Conservation (phyloP, 2,329 filamentous ascomycete genomes). For the Hymenoscyphus occultus region DNA sequence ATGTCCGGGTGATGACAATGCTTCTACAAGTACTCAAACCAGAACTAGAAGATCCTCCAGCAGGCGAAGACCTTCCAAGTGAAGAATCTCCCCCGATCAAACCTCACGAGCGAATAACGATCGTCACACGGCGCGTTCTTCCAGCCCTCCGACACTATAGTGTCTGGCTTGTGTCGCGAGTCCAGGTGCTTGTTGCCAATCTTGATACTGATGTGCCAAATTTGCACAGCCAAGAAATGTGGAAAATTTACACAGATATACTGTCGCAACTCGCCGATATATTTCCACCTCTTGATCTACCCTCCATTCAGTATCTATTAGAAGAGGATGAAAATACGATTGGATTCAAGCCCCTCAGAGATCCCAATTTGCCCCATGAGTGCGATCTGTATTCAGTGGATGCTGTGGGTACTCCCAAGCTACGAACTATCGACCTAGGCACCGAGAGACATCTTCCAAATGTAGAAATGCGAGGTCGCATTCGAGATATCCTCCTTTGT, state of each 20-base stretch:
- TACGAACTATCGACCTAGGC: conserved; percentile 43
- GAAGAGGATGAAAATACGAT: conserved; percentile 66
- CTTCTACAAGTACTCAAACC: conserved; percentile 67
- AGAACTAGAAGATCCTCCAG: conserved; percentile 57
- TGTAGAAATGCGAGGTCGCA: conserved; percentile 64
- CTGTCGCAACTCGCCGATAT: conserved; percentile 56
- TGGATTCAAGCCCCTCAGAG: conserved; percentile 58
- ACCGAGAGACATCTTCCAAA: conserved; percentile 54
- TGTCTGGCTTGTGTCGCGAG: conserved; percentile 61
- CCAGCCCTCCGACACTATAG: conserved; percentile 66
- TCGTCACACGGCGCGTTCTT: conserved; percentile 57
- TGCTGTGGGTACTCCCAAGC: conserved; percentile 44
- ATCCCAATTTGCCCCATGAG: conserved; percentile 46
- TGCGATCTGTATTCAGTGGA: conserved; percentile 48
- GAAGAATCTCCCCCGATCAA: conserved; percentile 40
- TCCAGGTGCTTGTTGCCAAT: conserved; percentile 51
- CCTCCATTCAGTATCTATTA: conserved; percentile 58
- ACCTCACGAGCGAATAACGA: conserved; percentile 50
- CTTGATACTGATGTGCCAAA: conserved; percentile 52
- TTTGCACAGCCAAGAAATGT: conserved; percentile 58
- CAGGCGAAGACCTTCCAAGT: conserved; percentile 42
- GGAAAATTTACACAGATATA: conserved; percentile 62
- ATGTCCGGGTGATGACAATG: conserved; percentile 71
- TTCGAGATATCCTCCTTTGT: conserved; percentile 60
- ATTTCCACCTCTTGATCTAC: conserved; percentile 56